phyloP scores from a whole-genome alignment of 2,329 filamentous ascomycete genomes.

The Microdochium trichocladiopsis region DNA sequence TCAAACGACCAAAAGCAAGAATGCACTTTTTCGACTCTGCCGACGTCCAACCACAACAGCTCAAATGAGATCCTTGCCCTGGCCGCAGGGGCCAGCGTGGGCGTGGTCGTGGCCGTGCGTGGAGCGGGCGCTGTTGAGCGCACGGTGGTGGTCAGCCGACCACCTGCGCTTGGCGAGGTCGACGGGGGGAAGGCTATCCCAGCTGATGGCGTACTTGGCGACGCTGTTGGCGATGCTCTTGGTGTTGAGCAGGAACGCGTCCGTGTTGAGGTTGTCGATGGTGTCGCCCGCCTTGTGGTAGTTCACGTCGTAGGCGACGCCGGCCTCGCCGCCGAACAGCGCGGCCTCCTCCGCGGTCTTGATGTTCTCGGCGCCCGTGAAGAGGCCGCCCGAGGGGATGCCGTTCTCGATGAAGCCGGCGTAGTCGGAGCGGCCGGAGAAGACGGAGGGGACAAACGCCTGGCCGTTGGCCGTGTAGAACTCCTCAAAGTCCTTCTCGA shows the following conservation, averaged over 20 bases:
- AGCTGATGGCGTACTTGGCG: conserved; percentile 32
- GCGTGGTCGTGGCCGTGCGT: conserved; percentile 12
- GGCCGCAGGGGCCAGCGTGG: conserved; percentile 20
- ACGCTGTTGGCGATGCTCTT: conserved; percentile 12
- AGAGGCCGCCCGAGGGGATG: conserved; percentile 56
- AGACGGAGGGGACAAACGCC: conserved; percentile 52
- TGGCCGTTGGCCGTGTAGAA: conserved; percentile 37
- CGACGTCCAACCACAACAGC: no score
- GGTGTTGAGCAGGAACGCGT: conserved; percentile 20
- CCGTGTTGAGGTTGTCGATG: conserved; percentile 19
- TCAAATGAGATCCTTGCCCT: neutral
- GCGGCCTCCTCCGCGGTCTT: conserved; percentile 53
- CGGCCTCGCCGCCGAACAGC: conserved; percentile 42
- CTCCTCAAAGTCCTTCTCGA: conserved; percentile 42
- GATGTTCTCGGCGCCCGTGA: conserved; percentile 58
- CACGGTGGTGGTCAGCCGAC: conserved; percentile 18
- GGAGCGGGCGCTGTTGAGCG: conserved; percentile 15
- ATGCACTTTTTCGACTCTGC: no score
- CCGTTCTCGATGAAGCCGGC: conserved; percentile 32
- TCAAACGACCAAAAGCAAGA: no score
- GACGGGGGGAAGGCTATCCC: conserved; percentile 31
- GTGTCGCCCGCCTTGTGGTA: conserved; percentile 25
- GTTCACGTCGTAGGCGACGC: conserved; percentile 20
- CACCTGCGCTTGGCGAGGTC: conserved; percentile 17
- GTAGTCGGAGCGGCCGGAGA: conserved; percentile 62